These are phyloP conservation scores for Pseudodiploospora longispora DNA, from an alignment of 2,329 filamentous ascomycete genomes.

Conservation along the genomic window DNA sequence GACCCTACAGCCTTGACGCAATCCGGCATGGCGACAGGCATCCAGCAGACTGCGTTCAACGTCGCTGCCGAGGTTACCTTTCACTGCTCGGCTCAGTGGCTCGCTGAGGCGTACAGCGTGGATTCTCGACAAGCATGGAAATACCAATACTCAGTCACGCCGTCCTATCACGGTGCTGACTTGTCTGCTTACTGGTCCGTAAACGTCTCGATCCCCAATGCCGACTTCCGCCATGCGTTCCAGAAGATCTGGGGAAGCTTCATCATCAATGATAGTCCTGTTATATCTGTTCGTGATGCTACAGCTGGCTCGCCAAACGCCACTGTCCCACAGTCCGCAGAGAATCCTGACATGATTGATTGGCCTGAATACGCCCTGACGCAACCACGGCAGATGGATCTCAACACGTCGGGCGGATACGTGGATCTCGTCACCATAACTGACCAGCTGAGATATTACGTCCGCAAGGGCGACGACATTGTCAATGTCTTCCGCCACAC, in stretches of 20 bases:
- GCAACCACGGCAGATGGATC: conserved; percentile 30
- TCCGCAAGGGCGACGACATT: conserved; percentile 17
- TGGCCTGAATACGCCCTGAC: conserved; percentile 29
- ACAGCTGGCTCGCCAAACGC: conserved; percentile 19
- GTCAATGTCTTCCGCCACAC: conserved; percentile 31
- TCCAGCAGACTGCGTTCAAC: conserved; percentile 46
- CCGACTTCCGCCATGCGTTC: conserved; percentile 27
- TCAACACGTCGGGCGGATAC: conserved; percentile 39
- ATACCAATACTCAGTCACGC: conserved; percentile 40
- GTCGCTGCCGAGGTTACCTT: conserved; percentile 49
- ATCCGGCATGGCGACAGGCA: conserved; percentile 39
- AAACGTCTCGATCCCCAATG: conserved; percentile 15
- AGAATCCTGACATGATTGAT: conserved; percentile 7
- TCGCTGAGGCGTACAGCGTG: conserved; percentile 37
- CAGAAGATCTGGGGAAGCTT: conserved; percentile 40
- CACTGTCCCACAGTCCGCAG: conserved; percentile 20
- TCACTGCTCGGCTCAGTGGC: conserved; percentile 48
- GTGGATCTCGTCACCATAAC: conserved; percentile 12
- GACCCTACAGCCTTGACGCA: conserved; percentile 41
- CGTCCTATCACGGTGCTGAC: conserved; percentile 32
- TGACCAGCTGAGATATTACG: conserved; percentile 16
- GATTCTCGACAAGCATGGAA: conserved; percentile 29
- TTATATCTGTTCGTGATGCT: conserved; percentile 20
- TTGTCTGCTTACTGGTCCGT: conserved; percentile 26
- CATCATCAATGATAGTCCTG: conserved; percentile 31